Evolutionary conservation across 495 filamentous ascomycete species (phyloP).

Genomic region (Aspergillus ellipticus): DNA sequence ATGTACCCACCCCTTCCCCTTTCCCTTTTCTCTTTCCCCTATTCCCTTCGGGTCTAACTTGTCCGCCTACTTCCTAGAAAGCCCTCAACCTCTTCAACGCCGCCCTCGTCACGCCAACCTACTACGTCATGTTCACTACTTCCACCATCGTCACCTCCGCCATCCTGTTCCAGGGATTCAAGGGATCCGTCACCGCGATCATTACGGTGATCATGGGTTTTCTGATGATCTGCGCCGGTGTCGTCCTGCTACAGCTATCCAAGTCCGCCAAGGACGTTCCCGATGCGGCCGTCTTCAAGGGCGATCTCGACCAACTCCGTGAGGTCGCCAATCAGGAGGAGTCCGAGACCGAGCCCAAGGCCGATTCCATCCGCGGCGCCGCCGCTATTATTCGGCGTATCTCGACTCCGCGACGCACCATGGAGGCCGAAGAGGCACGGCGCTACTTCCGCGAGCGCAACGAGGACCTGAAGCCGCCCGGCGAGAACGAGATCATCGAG

Average conservation of each 20-base stretch:
- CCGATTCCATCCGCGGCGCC: constrained; percentile 89
- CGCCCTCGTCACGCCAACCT: constrained; percentile 93
- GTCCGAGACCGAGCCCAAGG: constrained; percentile 91
- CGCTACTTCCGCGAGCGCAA: constrained; percentile 74
- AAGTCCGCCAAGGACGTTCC: constrained; percentile 98
- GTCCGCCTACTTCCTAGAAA: constrained; percentile 73
- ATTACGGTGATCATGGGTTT: constrained; percentile 91
- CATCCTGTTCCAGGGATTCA: constrained; percentile 91
- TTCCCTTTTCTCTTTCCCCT: not conserved
- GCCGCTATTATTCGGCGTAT: constrained; percentile 86
- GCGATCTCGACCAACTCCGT: constrained; percentile 90
- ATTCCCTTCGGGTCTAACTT: constrained; percentile 20
- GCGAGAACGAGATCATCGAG: constrained; percentile 74
- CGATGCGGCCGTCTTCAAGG: constrained; percentile 86
- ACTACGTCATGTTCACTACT: constrained; percentile 97
- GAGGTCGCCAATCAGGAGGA: constrained; percentile 93
- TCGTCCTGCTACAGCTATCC: constrained; percentile 95
- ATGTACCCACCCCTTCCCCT: constrained; percentile 36
- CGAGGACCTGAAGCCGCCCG: constrained; percentile 65
- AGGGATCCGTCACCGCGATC: constrained; percentile 76
- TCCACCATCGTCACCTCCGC: constrained; percentile 92
- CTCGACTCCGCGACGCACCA: constrained; percentile 69
- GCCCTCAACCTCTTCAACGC: constrained; percentile 97
- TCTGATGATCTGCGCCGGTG: constrained; percentile 88
- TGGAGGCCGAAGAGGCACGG: constrained; percentile 76